Evolutionary conservation across 257 asterid genomes (phyloP).

Genomic region (Capsicum chinense): DNA sequence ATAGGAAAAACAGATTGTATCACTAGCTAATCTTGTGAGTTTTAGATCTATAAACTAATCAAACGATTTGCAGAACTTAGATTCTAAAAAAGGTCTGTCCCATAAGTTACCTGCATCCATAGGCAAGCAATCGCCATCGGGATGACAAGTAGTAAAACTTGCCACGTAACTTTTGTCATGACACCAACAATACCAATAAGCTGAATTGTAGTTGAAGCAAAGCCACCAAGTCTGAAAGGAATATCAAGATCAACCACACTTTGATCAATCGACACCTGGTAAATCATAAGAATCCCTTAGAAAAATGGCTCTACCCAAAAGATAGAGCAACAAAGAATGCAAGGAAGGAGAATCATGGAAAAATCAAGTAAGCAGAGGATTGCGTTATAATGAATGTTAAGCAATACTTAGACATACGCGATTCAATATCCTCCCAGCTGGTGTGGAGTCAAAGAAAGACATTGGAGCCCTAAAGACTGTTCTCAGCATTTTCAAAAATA

Average conservation of each 20-base stretch:
- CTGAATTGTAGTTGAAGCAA: slow-evolving; percentile 99
- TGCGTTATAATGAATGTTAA: slow-evolving; percentile 11
- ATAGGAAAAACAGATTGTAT: background rate
- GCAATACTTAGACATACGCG: slow-evolving; percentile 61
- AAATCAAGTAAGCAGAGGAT: slow-evolving; percentile 22
- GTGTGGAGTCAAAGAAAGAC: slow-evolving; percentile 98
- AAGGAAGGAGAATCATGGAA: slow-evolving; percentile 23
- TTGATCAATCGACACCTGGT: slow-evolving; percentile 95
- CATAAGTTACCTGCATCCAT: slow-evolving; percentile 91
- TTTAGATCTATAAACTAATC: background rate
- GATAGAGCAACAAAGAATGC: slow-evolving; percentile 8
- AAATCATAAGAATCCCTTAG: slow-evolving; percentile 43
- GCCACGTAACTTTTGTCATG: slow-evolving; percentile 98
- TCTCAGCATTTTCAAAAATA: slow-evolving; percentile 80
- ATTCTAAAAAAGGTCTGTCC: slow-evolving; percentile 5
- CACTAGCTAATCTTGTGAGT: background rate
- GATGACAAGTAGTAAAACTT: slow-evolving; percentile 85
- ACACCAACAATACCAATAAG: slow-evolving; percentile 95
- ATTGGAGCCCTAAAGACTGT: slow-evolving; percentile 84
- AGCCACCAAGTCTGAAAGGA: slow-evolving; percentile 99
- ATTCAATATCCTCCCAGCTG: slow-evolving; percentile 91
- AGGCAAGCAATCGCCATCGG: slow-evolving; percentile 99
- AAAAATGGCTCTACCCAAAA: slow-evolving; percentile 30
- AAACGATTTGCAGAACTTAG: background rate
- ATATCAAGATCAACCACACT: slow-evolving; percentile 99